phyloP scores from a whole-genome alignment of 2,329 filamentous ascomycete species.

The Cercospora janseana region DNA sequence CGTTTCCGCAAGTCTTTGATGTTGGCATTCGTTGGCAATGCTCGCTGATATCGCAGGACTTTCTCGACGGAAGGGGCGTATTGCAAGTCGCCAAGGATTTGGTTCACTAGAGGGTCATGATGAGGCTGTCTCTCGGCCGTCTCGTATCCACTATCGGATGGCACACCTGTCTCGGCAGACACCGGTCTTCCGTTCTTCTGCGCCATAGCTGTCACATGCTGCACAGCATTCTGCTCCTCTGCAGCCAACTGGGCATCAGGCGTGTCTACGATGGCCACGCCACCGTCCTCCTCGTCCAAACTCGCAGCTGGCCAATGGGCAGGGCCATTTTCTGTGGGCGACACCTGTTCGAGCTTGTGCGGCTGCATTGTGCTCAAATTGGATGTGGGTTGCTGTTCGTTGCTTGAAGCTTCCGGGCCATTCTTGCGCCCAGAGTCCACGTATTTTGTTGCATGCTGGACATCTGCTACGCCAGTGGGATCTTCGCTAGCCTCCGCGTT shows the following conservation, averaged over 20 bases:
- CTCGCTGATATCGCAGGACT: conserved; percentile 11
- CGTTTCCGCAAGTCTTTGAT: conserved; percentile 9
- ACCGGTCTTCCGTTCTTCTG: background rate
- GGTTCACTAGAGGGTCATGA: conserved; percentile 16
- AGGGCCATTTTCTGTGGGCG: background rate
- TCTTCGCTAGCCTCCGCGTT: background rate
- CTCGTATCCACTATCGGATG: conserved; percentile 7
- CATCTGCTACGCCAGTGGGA: background rate
- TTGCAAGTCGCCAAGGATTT: conserved; percentile 18
- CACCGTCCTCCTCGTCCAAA: background rate
- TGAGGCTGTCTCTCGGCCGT: conserved; percentile 10
- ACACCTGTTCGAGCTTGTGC: conserved; percentile 1
- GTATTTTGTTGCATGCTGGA: background rate
- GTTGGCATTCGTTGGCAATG: conserved; percentile 13
- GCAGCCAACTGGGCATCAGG: conserved; percentile 1
- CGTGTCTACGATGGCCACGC: background rate
- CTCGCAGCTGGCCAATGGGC: background rate
- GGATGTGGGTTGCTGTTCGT: no score
- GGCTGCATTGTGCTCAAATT: no score
- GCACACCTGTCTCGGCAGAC: background rate
- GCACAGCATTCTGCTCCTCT: background rate
- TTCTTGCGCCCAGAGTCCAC: conserved; percentile 4
- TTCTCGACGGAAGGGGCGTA: conserved; percentile 17
- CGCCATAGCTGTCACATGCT: background rate
- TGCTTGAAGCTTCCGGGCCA: conserved; percentile 89